Evolutionary conservation across 1,284 basidiomycete genomes (phyloP).

Genomic region (Fistulinella cinereoalba): DNA sequence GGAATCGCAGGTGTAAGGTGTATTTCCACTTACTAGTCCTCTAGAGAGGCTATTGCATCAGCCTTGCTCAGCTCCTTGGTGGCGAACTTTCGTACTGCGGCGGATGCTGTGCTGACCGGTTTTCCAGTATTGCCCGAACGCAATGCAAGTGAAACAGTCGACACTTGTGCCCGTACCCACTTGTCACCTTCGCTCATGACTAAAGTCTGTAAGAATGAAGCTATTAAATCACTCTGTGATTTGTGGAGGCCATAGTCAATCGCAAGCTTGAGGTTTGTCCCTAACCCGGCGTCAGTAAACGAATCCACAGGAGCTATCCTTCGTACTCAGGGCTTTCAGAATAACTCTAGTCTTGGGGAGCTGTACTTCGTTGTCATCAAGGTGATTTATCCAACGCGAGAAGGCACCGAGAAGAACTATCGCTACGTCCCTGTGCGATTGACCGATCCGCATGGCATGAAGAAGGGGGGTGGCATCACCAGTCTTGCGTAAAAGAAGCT

Average conservation of each 20-base stretch:
- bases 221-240: slow-evolving; percentile 73
- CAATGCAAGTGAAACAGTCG: slow-evolving; percentile 58
- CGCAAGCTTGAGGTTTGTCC: slow-evolving; percentile 75
- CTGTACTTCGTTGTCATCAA: slow-evolving; percentile 67
- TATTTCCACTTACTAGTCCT: slow-evolving; percentile 67
- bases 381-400: slow-evolving; percentile 75
- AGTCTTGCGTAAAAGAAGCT: slow-evolving; percentile 71
- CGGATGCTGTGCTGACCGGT: slow-evolving; percentile 65
- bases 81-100: slow-evolving; percentile 70
- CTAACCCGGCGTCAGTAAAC: slow-evolving; percentile 37
- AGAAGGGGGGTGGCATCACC: slow-evolving; percentile 75
- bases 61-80: slow-evolving; percentile 75
- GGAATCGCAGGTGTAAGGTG: not conserved
- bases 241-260: slow-evolving; percentile 78
- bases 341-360: slow-evolving; percentile 61
- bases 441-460: slow-evolving; percentile 77
- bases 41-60: slow-evolving; percentile 69
- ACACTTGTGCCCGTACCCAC: slow-evolving; percentile 66
- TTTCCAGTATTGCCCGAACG: slow-evolving; percentile 59
- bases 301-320: not conserved
- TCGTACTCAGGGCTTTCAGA: slow-evolving; percentile 71
- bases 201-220: slow-evolving; percentile 79
- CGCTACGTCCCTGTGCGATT: slow-evolving; percentile 69
- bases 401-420: slow-evolving; percentile 77
- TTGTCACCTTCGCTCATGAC: slow-evolving; percentile 85